Base-by-base conservation (phyloP, 1,284 basidiomycete species). In the Naganishia albida region DNA sequence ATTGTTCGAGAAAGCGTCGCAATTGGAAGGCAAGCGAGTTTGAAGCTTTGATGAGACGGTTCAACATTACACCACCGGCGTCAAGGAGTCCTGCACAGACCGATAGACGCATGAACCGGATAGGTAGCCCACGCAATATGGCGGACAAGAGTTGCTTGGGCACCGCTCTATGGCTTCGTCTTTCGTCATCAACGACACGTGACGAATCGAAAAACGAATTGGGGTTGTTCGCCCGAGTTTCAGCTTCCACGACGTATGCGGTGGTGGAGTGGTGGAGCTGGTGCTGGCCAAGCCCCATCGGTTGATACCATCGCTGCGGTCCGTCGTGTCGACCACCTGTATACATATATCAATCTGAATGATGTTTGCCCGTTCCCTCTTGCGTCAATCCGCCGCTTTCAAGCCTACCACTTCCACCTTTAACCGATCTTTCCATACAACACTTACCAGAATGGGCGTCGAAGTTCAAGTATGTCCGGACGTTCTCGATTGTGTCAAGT, bases 361-460 rank as follows among this genome's bases (percentile, higher is more conserved):
- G 46, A 46, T 56, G 52, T 49, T 50, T 38, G 40, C 63, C 15
- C 54, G 39, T 20, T 57, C 55, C 39, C 54, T 57, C 18, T 43
- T 57, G 25, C 43, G 46, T 54, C 62, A 46, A 42, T 26, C 54
- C 20, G 42, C 52, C 23, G 54, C 55, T 51, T 50, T 57, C 25
- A 42, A 57, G 53, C 49, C 42, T 20, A 43, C 42, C 49, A 49
- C 48, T 38, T 48, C 49, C 25, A 46, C 51, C 28, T 43, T 57
- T 48, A 51, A 64, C 63, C 73, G 76, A 67, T 68, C 67, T 39
- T 74, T 79, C 66, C 70, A 72, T 67, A 67, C 72, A 40, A 73
- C 76, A 67, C 70, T 75, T 60, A 71, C 70, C 72, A 80, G 72
- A 74, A 80, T 80, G 78, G 78, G 78, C 71, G 78, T 80, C 56